Base-by-base conservation (phyloP, 768 basidiomycete genomes). In the Suillus bovinus region DNA sequence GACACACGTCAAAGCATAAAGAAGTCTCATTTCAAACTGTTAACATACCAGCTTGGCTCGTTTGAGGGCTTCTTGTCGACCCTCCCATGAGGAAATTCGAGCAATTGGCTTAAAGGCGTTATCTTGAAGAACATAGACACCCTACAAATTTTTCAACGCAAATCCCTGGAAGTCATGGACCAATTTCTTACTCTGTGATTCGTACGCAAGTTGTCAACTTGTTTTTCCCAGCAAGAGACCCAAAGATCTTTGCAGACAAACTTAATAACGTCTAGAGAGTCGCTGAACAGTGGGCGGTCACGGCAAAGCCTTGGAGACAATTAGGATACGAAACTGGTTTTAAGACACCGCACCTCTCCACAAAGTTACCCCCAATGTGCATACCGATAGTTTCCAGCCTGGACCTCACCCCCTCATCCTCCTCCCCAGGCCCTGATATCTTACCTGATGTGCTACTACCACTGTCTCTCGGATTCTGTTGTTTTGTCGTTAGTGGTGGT, bases 181-280 rank as follows among this genome's bases (percentile, higher is more conserved):
- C 20, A 44, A 20, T 27, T 39, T 77, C 86, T 44, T 70, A 94
- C 94, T 55, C 95, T 82, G 74, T 96, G 96, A 72, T 98, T 98
- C 17, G 95, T 98, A 50, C 95, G 85, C 62, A 98, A 77, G 73
- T 98, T 98, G 70, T 97, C 95, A 1, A 97, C 93, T 72, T 96
- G 96, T 71, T 96, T 96, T 58, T 94, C 91, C 88, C 93, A 97
- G 61, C 90, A 90, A 24, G 89, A 86, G 0, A 86, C 80, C 93
- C 95, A 98, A n/a, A 98, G 78, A 61, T 98, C 95, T 71, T 98
- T 98, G 79, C 95, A 98, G 61, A 98, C 83, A 70, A 97, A 97
- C 74, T 98, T 97, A 78, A 98, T 88, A 11, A 85, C 88, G 64
- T 98, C 96, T 8, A 98, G 81, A 0, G 93, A 90, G 71, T 96